Base-by-base conservation (phyloP, 192 early-diverging fungal genomes). In the Funneliformis geosporum region DNA sequence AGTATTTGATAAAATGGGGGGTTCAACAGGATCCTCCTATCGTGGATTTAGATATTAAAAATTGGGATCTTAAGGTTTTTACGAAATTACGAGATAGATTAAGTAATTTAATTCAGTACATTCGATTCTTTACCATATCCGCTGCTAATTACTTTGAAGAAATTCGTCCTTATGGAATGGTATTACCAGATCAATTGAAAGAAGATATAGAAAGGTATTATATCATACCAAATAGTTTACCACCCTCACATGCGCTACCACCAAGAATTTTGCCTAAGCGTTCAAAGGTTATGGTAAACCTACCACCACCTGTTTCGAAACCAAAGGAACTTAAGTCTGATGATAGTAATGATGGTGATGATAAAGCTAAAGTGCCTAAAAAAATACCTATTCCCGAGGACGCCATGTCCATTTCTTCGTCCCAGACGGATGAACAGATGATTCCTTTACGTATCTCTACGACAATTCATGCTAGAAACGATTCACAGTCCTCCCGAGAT, bases 111-210 rank as follows among this genome's bases (percentile, higher is more conserved):
- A 73, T 73, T 8, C 33, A 27, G 14, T 14, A 38, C 8, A 38
- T 73, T 38, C 25, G 72, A 73, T 73, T 55, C 21, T 73, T 59
- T 73, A 8, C 25, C 21, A 73, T 73, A 23, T 14, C 72, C 6
- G 46, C 33, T 59, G 8, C 72, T 18, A n/a, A 73, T 18, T 73
- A 55, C 27, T 73, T 25, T 28, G 50, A 73, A 47, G 25, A 38
- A 73, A 27, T 73, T 47, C 11, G 44, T 28, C 72, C 72, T 50
- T 73, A 27, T 73, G n/a, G 7, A 14, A 59, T 59, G 0, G 11
- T 73, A 12, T 38, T 73, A 21, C n/a, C 44, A 59, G 27, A 73
- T 8, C 11, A 73, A 47, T 73, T 73, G 42, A 27, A 27, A 25
- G 44, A 73, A 21, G 72, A 73, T 21, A 11, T 73, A 27, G 23